phyloP scores from a whole-genome alignment of 2,329 filamentous ascomycete genomes.

The Arthrobotrys iridis region DNA sequence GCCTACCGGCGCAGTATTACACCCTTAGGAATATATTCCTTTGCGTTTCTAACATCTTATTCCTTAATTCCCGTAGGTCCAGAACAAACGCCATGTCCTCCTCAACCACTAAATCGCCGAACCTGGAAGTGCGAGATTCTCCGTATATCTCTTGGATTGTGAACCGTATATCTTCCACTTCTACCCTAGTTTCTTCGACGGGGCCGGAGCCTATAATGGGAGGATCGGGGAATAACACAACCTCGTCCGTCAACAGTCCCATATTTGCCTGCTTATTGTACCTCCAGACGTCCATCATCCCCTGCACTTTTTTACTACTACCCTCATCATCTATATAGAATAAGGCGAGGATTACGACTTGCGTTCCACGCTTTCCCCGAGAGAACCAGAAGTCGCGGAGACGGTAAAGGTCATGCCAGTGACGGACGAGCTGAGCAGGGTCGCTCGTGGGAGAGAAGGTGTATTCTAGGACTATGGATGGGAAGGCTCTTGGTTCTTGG shows the following conservation, averaged over 20 bases:
- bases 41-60: no score
- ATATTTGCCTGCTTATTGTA: neutral
- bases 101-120: neutral
- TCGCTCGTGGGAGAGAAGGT: neutral
- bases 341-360: neutral
- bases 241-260: neutral
- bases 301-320: neutral
- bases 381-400: slow-evolving; percentile 9
- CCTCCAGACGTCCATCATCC: slow-evolving; percentile 22
- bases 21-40: no score
- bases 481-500: neutral
- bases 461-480: slow-evolving; percentile 13
- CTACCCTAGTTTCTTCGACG: neutral
- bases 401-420: slow-evolving; percentile 29
- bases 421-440: neutral
- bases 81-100: neutral
- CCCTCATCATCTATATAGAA: neutral
- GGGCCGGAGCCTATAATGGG: neutral
- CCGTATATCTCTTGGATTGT: slow-evolving; percentile 2
- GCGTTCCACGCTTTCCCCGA: neutral
- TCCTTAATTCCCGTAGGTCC: neutral
- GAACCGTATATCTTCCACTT: slow-evolving; percentile 1
- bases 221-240: slow-evolving; percentile 9
- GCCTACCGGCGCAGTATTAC: no score
- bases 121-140: neutral